Evolutionary conservation across 148 eudicot genomes (phyloP), one percentile per base, ranked within the genome.

Genomic region (Agrostemma githago): DNA sequence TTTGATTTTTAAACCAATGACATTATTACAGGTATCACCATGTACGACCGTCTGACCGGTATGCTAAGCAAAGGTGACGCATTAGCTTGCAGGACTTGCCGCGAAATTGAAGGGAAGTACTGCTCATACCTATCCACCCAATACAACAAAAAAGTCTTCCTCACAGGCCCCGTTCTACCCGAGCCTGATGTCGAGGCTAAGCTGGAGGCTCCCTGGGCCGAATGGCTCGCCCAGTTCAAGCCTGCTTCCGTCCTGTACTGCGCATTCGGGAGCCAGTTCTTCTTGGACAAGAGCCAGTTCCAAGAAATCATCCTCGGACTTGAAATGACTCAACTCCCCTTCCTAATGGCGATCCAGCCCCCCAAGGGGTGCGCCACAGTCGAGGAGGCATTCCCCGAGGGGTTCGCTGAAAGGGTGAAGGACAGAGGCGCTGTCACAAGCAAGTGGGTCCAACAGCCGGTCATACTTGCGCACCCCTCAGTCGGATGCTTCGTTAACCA

Each of bases 401-500:
- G 90, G 62, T 90, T 90, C 15, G 59, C 60, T 3, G 72, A 70
- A 21, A 58, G 72, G 0, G 19, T 70, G 8, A 51, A 71, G 62
- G 86, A 74, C 1, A 70, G 85, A 44, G 92, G 90, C 8, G 77
- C 75, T 16, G 89, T 90, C 2, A 75, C 80, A 10, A 89, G 84
- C 5, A 83, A 81, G 12, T 87, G 90, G 92, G 88, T 88, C 5
- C 88, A 81, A 58, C 92, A 90, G 57, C 66, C 83, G 10, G 73
- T 72, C 17, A 68, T 90, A 7, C 54, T 88, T 51, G 54, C 56
- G 9, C 96, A 90, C 51, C 80, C 78, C 34, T 86, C 96, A 1
- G 87, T 90, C 2, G 96, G 92, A 65, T 90, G 96, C 75, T 90
- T 90, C 62, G 92, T 87, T 62, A 88, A 74, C 74, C 89, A 89